phyloP scores from a whole-genome alignment of 345 rosid species.

The Murraya koenigii region DNA sequence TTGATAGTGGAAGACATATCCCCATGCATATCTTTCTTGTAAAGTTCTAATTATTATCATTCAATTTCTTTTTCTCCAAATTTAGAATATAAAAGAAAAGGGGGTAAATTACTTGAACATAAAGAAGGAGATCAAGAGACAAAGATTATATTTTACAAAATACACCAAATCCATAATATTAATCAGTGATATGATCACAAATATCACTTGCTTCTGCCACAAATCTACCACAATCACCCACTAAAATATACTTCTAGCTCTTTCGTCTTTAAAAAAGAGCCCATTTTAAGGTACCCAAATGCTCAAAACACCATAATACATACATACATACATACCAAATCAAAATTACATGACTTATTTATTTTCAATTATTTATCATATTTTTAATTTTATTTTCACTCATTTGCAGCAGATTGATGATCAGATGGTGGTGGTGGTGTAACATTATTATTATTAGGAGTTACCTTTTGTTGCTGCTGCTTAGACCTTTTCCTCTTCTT shows the following conservation, averaged over 20 bases:
- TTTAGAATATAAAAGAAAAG: no score
- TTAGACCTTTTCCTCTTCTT: constrained; percentile 76
- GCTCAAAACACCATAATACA: background rate
- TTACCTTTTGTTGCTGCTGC: constrained; percentile 19
- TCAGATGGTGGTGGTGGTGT: constrained; percentile 11
- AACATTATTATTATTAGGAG: no score
- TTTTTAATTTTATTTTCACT: background rate
- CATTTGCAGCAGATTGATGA: background rate
- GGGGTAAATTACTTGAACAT: no score
- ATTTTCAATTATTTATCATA: background rate
- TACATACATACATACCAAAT: background rate
- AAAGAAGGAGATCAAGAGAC: background rate
- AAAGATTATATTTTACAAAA: background rate
- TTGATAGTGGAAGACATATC: constrained; percentile 16
- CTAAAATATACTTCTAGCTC: background rate
- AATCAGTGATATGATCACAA: background rate
- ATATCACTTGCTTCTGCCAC: background rate
- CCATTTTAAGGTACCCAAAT: background rate
- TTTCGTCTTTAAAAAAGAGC: background rate
- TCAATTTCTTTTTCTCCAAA: background rate
- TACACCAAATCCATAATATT: background rate
- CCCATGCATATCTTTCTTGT: constrained; percentile 2
- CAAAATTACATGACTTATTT: background rate
- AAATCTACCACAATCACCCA: background rate
- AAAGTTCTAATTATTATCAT: background rate